Evolutionary conservation across 306 rosid genomes (phyloP), one percentile per base, ranked within the genome.

Genomic region (Trifolium repens): DNA sequence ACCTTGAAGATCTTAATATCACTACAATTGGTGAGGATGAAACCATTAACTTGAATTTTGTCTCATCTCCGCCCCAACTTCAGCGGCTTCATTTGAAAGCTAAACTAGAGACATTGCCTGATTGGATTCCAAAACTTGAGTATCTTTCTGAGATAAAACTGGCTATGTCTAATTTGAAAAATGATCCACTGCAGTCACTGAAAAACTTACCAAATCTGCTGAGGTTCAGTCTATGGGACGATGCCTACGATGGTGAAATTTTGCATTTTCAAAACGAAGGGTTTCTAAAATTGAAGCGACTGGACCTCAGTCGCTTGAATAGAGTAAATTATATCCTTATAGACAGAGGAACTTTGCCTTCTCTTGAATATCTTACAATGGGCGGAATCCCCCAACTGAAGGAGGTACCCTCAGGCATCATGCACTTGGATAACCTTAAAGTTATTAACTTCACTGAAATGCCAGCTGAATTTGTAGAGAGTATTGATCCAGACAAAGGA

Each of bases 251-350:
- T 52, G 58, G 58, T 52, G 58, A 52, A 52, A 52, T 2, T 16
- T 52, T 63, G 69, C 69, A 63, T 37, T 63, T 63, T 63, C 47
- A 1, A 16, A 35, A 35, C 16, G 49, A 27, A 63, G 69, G 69
- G 8, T 63, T 63, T 63, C 69, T 10, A 63, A 63, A 35, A 63
- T 32, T 63, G 47, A 7, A 3, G 15, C 2, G 10, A 63, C 14
- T 63, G 15, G 16, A 35, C 10, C 69, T 63, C 47, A 35, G 14
- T 15, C 69, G 46, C 47, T 16, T 63, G 47, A n/a, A 63, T 35
- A 15, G 14, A n/a, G 47, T 63, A 63, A 15, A n/a, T n/a, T 35
- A 27, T 11, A 9, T 63, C 26, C 4, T n/a, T 8, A 8, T 63
- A 35, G 47, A 63, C 69, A 35, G n/a, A 35, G 47, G 69, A 8